Base-by-base conservation (phyloP, 345 rosid genomes). In the Acer campestre region DNA sequence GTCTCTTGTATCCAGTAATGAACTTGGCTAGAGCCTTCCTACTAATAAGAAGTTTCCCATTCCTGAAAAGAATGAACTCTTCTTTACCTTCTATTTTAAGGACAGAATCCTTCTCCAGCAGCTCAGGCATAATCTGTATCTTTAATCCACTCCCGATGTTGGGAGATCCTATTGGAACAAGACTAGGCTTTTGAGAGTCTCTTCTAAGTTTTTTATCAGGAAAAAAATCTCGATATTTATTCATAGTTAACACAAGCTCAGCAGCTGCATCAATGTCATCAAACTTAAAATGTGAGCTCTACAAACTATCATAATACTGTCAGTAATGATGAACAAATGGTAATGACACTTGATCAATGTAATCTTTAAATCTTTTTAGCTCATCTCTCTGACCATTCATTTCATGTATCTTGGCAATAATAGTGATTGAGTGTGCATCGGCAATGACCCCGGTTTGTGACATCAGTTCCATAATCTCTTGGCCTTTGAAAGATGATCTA, bases 361-460 rank as follows among this genome's bases (percentile, higher is more conserved):
- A 75, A 79, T 80, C 87, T 84, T 89, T 91, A 18, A 89, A 83
- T 83, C 88, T 93, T 81, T 78, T 92, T 74, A 95, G 71, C 86
- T 91, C 99, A 80, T 88, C 91, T 64, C 95, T 81, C 79, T 81
- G 92, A 23, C 88, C 94, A 84, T 92, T 93, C 88, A 89, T 90
- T 79, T 90, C 95, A 75, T 90, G 88, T 76, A 95, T 56, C 74
- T 67, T 85, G 11, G 91, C 89, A 82, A 91, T 84, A 22, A 85
- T 77, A 79, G 84, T 80, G 73, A 93, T 81, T n/a, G 97, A 85
- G 67, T 84, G 83, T 31, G 89, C 96, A 88, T 95, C 97, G 22
- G 95, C 97, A 78, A 86, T 35, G 18, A 94, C 85, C 18, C 83
- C 85, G 0, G 74, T 75, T 78, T 40, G 79, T 1, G 97, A 85